These are phyloP conservation scores for Gossypium aridum DNA, from an alignment of 441 rosid species.

Conservation along the genomic window DNA sequence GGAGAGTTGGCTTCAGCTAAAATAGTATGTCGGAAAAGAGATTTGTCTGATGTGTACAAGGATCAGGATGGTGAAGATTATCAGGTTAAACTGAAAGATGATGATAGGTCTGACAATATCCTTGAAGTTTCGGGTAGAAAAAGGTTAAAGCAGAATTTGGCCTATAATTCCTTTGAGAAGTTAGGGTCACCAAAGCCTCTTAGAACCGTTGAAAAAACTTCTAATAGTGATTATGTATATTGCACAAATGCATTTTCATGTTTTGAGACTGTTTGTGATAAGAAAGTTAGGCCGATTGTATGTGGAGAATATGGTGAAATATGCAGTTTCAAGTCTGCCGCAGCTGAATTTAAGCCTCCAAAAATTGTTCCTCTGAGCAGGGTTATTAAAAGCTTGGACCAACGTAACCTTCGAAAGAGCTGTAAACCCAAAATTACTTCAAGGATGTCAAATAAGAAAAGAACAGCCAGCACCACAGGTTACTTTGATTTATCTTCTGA, in stretches of 20 bases:
- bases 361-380: conserved; percentile 42
- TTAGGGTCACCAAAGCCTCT: conserved; percentile 13
- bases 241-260: conserved; percentile 17
- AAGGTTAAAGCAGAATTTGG: conserved; percentile 16
- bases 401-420: conserved; percentile 20
- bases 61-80: conserved; percentile 10
- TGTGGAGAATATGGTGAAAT: conserved; percentile 44
- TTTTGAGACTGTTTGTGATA: conserved; percentile 15
- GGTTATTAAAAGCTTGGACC: conserved; percentile 28
- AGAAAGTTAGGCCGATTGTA: conserved; percentile 36
- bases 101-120: conserved; percentile 6
- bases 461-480: conserved; percentile 11
- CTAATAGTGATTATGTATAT: neutral
- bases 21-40: conserved; percentile 26
- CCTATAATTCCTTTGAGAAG: conserved; percentile 11
- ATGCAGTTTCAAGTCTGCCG: conserved; percentile 19
- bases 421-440: conserved; percentile 17
- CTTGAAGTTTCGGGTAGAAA: conserved; percentile 20
- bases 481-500: conserved; percentile 11
- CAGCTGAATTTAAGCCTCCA: conserved; percentile 19
- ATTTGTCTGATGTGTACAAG: conserved; percentile 15
- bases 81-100: conserved; percentile 1
- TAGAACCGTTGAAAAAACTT: conserved; percentile 11
- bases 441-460: conserved; percentile 12
- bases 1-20: conserved; percentile 19